Evolutionary conservation across 1,139 yeast genomes (phyloP), one percentile per base, ranked within the genome.

Genomic region (Magnusiomyces suaveolens): DNA sequence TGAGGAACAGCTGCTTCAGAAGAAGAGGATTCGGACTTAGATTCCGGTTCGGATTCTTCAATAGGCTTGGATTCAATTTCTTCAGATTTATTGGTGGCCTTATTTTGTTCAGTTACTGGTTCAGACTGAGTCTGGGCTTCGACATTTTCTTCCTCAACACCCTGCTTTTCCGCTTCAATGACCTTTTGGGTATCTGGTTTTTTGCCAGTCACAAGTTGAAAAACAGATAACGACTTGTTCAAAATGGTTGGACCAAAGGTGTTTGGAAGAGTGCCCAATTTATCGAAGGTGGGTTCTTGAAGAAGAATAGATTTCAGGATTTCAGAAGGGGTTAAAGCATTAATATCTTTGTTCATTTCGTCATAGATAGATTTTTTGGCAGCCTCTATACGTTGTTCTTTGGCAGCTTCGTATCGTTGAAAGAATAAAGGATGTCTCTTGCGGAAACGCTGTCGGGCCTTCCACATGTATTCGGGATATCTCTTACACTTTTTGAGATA

Each of bases 391-490:
- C 56, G 51, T 23, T 48, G 25, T 36, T 36, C 49, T 48, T 60
- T 55, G 48, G 63, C 60, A 53, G 68, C 61, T 54, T 72, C 62
- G 58, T 75, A 48, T 2, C 43, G 29, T 23, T 48, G 39, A 51
- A 21, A 70, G 60, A 75, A 72, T 75, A 66, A 55, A 65, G 53
- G 76, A 76, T 69, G 79, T 70, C 63, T 72, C 65, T 59, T 54
- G 48, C 69, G 63, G 53, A 63, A 60, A 52, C 57, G 55, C 63
- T 75, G 75, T 56, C 80, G 77, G 63, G 75, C 70, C 56, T 76
- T 73, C 84, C 84, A 84, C 62, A 76, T 77, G 54, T 74, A 76
- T 63, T 74, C 72, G 24, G 92, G 90, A 64, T 80, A 75, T 54
- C 72, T 75, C 60, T 73, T 75, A 58, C 87, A 86, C 36, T 73